Evolutionary conservation across 148 eudicot genomes (phyloP), one percentile per base, ranked within the genome.

Genomic region (Rhododendron griersonianum): DNA sequence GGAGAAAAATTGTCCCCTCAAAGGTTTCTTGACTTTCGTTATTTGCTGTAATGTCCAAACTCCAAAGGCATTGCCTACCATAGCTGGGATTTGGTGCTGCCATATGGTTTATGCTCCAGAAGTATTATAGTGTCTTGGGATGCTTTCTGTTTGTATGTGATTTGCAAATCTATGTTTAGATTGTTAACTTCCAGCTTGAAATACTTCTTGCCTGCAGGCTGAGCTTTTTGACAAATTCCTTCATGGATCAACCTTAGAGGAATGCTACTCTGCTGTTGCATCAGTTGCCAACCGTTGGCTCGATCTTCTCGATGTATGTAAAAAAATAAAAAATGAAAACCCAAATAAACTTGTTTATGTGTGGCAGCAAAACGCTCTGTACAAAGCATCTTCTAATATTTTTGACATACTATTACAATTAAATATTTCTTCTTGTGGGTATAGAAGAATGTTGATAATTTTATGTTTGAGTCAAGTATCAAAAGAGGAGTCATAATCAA

Each of bases 241-340:
- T 81, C 91, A 94, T 80, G 99, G 99, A 59, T 94, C 99, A 47
- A 97, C 98, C 69, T 88, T 97, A 78, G 96, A 93, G 89, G 99
- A 95, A 88, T 97, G 99, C 90, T 97, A 97, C 91, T 93, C 92
- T 67, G 96, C 94, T 78, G 99, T 97, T 91, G 98, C 98, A 86
- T 65, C 95, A 84, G 98, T 97, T 94, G 98, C 98, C 67, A 91
- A 97, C 84, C 95, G 98, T 28, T 97, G 99, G 99, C 99, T 97
- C 89, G 99, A 97, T 90, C 98, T 97, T 90, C 95, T 97, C 75
- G 99, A 97, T 93, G 99, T 96, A 95, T 77, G 99, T 91, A 45
- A 81, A 78, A 55, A 4, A 55, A 16, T 41, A 83, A 63, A 83
- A 33, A 81, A 69, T 11, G 37, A 69, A 23, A 23, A 6, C 28